These are phyloP conservation scores for Mortierella sp. DNA, from an alignment of 371 early-diverging fungal genomes.

Conservation along the genomic window DNA sequence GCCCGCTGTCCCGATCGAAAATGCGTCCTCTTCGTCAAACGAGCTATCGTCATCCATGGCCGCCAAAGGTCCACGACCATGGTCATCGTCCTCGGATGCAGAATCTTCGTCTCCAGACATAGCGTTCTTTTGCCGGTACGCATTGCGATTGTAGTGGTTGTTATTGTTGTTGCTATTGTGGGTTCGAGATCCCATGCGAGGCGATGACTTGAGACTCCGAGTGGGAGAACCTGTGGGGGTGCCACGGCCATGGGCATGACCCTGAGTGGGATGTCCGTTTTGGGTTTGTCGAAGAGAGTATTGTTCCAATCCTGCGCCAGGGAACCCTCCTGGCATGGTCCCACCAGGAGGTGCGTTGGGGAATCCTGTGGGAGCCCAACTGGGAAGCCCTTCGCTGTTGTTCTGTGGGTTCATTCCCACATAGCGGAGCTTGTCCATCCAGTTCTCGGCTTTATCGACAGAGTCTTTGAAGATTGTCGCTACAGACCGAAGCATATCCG, in stretches of 20 bases:
- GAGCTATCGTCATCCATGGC: conserved; percentile 49
- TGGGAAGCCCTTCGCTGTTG: conserved; percentile 49
- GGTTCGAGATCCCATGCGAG: conserved; percentile 30
- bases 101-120: conserved; percentile 53
- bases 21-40: conserved; percentile 36
- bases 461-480: conserved; percentile 85
- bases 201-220: conserved; percentile 45
- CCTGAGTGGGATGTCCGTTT: conserved; percentile 16
- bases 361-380: conserved; percentile 56
- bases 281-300: conserved; percentile 47
- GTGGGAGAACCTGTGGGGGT: conserved; percentile 47
- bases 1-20: conserved; percentile 8
- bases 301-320: conserved; percentile 44
- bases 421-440: conserved; percentile 70
- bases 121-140: conserved; percentile 42
- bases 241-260: conserved; percentile 13
- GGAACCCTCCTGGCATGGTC: conserved; percentile 47
- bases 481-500: conserved; percentile 84
- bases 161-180: no score
- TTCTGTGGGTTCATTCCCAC: conserved; percentile 59
- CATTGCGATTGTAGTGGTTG: conserved; percentile 39
- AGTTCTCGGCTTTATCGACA: conserved; percentile 83
- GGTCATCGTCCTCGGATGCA: conserved; percentile 32
- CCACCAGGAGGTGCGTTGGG: conserved; percentile 22
- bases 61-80: conserved; percentile 20